Base-by-base conservation (phyloP, 306 rosid genomes). In the Luffa aegyptiaca region DNA sequence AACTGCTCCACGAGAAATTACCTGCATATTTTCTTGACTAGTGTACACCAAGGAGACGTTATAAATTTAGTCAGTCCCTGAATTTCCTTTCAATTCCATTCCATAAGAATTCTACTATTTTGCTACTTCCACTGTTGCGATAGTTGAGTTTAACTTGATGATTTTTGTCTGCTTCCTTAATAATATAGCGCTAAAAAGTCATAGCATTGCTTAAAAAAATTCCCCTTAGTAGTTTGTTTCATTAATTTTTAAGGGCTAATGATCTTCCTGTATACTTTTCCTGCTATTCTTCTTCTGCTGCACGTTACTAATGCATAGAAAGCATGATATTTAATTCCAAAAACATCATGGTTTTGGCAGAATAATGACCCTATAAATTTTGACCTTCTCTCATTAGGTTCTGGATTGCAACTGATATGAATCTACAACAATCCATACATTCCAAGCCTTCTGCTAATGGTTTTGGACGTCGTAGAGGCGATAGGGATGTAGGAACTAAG, bases 391-490 rank as follows among this genome's bases (percentile, higher is more conserved):
- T 78, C 61, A 51, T 56, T 59, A 81, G 85, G 89, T 85, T 85
- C 79, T 88, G 84, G 86, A 86, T 81, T 87, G 84, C 80, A 82
- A 84, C 84, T 78, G 58, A 78, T 14, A 93, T 91, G 97, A 91
- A 65, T 93, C 80, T 82, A 80, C 96, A 91, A 82, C 97, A 70
- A 79, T 81, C 85, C 84, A 81, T 81, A 77, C 96, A 86, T 77
- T 78, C 90, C 59, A 93, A 88, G 87, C 81, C 92, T 55, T 86
- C 96, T 81, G 63, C 87, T 68, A 95, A 95, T 88, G 99, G 97
- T 79, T 90, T 87, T 88, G 91, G 89, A 79, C 96, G 96, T 81
- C 84, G 94, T 52, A 95, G 94, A 86, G 87, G 90, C 36, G 97
- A 89, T 42, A 87, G 90, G 87, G 97, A 90, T 79, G 89, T 87